phyloP scores from a whole-genome alignment of 2,329 filamentous ascomycete genomes.

The Xylariaceae sp. region DNA sequence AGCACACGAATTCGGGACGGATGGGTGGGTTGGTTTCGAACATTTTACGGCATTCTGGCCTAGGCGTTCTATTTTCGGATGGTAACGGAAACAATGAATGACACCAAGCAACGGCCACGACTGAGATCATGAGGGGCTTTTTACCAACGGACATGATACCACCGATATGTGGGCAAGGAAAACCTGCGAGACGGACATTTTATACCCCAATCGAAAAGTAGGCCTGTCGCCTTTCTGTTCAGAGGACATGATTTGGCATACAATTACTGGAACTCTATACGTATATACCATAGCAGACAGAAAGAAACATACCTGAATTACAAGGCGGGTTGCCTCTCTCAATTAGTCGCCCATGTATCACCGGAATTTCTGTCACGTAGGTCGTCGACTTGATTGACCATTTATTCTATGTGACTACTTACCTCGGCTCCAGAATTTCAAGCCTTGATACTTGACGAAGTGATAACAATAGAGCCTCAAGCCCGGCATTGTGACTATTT shows the following conservation, averaged over 20 bases:
- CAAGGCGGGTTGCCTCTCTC: too few relatives aligned
- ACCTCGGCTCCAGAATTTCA: neutral
- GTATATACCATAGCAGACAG: neutral
- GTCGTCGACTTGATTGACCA: neutral
- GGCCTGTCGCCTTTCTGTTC: neutral
- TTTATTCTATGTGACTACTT: neutral
- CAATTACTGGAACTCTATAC: neutral
- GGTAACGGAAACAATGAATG: constrained; percentile 25
- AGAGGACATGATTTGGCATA: neutral
- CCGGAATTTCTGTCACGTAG: too few relatives aligned
- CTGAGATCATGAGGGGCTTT: constrained; percentile 6
- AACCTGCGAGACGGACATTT: neutral
- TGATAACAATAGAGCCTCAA: neutral
- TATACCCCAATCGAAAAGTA: neutral
- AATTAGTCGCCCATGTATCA: too few relatives aligned
- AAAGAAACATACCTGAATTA: neutral
- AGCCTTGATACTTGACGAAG: too few relatives aligned
- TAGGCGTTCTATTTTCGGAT: constrained; percentile 19
- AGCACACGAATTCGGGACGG: neutral
- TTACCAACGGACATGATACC: constrained; percentile 21
- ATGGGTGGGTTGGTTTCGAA: neutral
- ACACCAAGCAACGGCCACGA: constrained; percentile 25
- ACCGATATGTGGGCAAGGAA: constrained; percentile 9
- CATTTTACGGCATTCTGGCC: constrained; percentile 6
- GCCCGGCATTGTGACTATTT: neutral